Evolutionary conservation across 2,329 filamentous ascomycete species (phyloP).

Genomic region (Dothideomycetes sp.): DNA sequence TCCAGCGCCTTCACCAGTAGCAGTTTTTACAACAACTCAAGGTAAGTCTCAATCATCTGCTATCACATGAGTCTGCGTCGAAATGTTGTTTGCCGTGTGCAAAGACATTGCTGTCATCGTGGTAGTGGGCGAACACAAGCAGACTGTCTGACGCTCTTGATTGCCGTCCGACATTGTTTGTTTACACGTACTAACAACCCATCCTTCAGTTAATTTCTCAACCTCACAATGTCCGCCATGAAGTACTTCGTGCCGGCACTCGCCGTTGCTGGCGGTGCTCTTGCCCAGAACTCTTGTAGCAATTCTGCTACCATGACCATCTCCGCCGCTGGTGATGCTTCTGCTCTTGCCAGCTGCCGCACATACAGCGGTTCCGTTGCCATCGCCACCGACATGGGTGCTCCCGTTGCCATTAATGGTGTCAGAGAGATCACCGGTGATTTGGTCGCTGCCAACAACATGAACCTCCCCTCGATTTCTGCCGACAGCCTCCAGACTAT

Average conservation of each 20-base stretch:
- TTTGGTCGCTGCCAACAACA: constrained; percentile 44
- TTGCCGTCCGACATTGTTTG: neutral
- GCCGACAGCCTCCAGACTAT: constrained; percentile 56
- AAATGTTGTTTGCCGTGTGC: too few relatives aligned
- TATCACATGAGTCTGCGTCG: neutral
- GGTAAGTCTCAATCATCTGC: constrained; percentile 3
- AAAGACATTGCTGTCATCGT: too few relatives aligned
- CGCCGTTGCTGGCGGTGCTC: constrained; percentile 43
- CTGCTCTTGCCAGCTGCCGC: constrained; percentile 52
- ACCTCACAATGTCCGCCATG: constrained; percentile 42
- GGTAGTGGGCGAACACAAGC: neutral
- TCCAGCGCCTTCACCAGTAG: constrained; percentile 12
- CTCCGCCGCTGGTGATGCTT: constrained; percentile 51
- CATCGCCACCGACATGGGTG: constrained; percentile 48
- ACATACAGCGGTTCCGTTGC: constrained; percentile 60
- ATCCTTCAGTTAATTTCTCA: constrained; percentile 10
- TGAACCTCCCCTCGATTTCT: constrained; percentile 54
- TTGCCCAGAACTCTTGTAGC: constrained; percentile 33
- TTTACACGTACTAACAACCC: neutral
- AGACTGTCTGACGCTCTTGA: neutral
- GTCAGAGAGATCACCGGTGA: constrained; percentile 51
- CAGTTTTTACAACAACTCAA: constrained; percentile 13
- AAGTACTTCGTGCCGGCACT: constrained; percentile 49
- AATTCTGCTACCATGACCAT: constrained; percentile 44
- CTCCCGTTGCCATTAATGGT: constrained; percentile 54